Evolutionary conservation across 257 asterid genomes (phyloP).

Genomic region (Cruciata laevipes): DNA sequence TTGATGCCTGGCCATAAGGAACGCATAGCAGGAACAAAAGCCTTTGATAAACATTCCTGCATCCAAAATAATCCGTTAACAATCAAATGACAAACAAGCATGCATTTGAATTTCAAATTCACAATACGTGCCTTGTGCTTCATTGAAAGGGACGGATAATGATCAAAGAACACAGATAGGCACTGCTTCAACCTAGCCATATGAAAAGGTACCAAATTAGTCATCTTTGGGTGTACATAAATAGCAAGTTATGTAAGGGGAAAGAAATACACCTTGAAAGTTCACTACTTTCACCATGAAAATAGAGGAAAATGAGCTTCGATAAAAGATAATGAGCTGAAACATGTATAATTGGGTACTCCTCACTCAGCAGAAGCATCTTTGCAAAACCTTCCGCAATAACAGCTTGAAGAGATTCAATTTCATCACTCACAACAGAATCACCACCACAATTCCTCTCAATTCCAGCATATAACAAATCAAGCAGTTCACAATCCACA

Average conservation of each 20-base stretch:
- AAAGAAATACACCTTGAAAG: constrained; percentile 49
- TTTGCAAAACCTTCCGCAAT: constrained; percentile 92
- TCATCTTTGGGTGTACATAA: constrained; percentile 5
- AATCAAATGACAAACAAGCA: not conserved
- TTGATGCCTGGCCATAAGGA: constrained; percentile 90
- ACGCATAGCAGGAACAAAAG: constrained; percentile 69
- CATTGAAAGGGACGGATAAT: constrained; percentile 75
- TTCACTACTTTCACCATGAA: constrained; percentile 43
- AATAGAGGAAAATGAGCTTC: constrained; percentile 65
- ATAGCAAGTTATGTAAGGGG: constrained; percentile 6
- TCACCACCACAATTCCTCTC: constrained; percentile 48
- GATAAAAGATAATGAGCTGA: constrained; percentile 51
- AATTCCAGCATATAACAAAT: constrained; percentile 57
- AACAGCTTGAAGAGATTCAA: constrained; percentile 53
- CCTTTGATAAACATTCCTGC: constrained; percentile 78
- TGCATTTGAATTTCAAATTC: not conserved
- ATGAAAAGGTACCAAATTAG: constrained; percentile 16
- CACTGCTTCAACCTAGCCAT: constrained; percentile 80
- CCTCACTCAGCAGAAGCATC: constrained; percentile 69
- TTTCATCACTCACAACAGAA: constrained; percentile 45
- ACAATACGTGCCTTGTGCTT: constrained; percentile 62
- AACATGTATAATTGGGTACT: constrained; percentile 39
- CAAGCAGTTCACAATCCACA: constrained; percentile 54
- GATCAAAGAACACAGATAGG: constrained; percentile 89
- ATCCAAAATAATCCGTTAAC: constrained; percentile 18